These are phyloP conservation scores for Epichloe brachyelytri DNA, from an alignment of 2,329 filamentous ascomycete species.

Conservation along the genomic window DNA sequence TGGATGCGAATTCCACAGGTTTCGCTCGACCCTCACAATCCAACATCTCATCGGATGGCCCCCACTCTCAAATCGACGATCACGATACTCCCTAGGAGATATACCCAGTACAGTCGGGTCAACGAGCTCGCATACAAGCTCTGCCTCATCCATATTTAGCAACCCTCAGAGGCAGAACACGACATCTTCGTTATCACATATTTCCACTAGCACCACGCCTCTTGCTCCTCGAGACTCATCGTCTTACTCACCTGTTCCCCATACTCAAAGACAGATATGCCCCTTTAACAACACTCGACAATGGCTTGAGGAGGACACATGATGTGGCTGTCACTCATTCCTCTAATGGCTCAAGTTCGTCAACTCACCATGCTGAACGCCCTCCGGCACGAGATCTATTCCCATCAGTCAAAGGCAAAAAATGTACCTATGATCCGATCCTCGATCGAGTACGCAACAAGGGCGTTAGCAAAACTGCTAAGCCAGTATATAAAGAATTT, in stretches of 20 bases:
- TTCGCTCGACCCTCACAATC: constrained; percentile 10
- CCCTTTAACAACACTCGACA: constrained; percentile 36
- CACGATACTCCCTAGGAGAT: constrained; percentile 49
- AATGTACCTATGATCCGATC: constrained; percentile 49
- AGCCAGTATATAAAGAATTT: constrained; percentile 50
- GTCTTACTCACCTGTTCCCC: constrained; percentile 33
- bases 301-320: constrained; percentile 16
- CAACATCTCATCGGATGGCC: constrained; percentile 14
- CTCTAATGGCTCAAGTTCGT: constrained; percentile 21
- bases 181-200: constrained; percentile 29
- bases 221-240: constrained; percentile 33
- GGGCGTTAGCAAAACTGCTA: constrained; percentile 41
- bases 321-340: constrained; percentile 12
- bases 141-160: constrained; percentile 60
- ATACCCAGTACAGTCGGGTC: constrained; percentile 59
- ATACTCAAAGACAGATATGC: constrained; percentile 40
- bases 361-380: constrained; percentile 25
- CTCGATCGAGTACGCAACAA: constrained; percentile 37
- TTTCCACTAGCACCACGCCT: constrained; percentile 21
- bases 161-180: constrained; percentile 28
- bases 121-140: constrained; percentile 58
- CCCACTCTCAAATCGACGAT: constrained; percentile 32
- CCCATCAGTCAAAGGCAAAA: constrained; percentile 41
- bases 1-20: constrained; percentile 14
- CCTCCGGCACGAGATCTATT: constrained; percentile 44